Base-by-base conservation (phyloP, 2,329 filamentous ascomycete genomes). In the Bipolaris bicolor region DNA sequence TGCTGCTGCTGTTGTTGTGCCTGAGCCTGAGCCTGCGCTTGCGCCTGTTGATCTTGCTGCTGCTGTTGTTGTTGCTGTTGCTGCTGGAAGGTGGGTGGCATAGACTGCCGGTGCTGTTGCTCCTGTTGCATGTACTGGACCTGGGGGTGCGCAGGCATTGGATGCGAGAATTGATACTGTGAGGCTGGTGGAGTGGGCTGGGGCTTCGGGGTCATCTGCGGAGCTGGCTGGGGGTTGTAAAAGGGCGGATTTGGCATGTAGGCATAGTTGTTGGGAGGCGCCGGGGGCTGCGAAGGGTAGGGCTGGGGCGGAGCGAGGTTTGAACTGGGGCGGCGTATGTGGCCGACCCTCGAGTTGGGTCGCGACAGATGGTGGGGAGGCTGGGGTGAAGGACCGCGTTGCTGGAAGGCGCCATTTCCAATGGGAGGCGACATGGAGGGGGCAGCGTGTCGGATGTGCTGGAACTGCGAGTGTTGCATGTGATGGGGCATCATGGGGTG, bases 381-480 rank as follows among this genome's bases (percentile, higher is more conserved):
- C 71, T 96, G 90, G 15, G 93, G 93, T 6, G 93, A 96, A 60
- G 90, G 88, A 53, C 90, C 88, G 62, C 92, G 87, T 57, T 86
- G 84, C 62, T 87, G 86, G 67, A 89, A 92, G 22, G 86, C 84
- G 84, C 71, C 72, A 71, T 92, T 96, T 49, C 86, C 85, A 64
- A 97, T 91, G 3, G 94, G 94, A 56, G 94, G 94, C 22, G 94
- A 97, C 31, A 89, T 90, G 22, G 92, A 96, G 10, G 92, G 90
- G 18, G 91, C 92, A 54, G 88, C 85, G 68, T 95, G 90, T 72
- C 91, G 85, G 64, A 96, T 88, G 68, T 94, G 91, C 63, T 91
- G 86, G 72, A 92, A 96, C 34, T 84, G 80, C 67, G 86, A 83
- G 61, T 80, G 77, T 52, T 81, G 79, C 54, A 82, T 76, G 54